These are phyloP conservation scores for Microthlaspi erraticum DNA, from an alignment of 345 rosid species.

Conservation along the genomic window DNA sequence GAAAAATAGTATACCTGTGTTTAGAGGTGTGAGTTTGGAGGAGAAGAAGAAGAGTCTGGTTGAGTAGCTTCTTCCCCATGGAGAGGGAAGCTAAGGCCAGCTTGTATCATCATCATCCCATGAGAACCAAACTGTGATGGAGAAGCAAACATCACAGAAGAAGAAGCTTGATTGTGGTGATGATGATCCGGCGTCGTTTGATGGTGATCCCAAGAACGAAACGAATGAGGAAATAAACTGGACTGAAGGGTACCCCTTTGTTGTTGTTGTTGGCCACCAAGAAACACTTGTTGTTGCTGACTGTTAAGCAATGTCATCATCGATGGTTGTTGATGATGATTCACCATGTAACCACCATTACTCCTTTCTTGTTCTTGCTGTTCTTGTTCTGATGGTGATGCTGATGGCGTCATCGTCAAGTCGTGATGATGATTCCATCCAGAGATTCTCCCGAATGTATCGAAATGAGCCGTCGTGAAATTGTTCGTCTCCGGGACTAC, in stretches of 20 bases:
- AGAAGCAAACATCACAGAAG: conserved; percentile 52
- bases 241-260: conserved; percentile 93
- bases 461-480: conserved; percentile 35
- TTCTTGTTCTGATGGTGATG: conserved; percentile 45
- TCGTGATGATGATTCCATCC: conserved; percentile 52
- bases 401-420: conserved; percentile 42
- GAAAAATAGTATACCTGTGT: conserved; percentile 27
- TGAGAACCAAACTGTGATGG: conserved; percentile 59
- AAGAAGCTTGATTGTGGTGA: conserved; percentile 48
- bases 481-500: conserved; percentile 41
- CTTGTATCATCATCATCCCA: conserved; percentile 54
- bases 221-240: conserved; percentile 57
- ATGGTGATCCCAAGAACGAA: conserved; percentile 63
- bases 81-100: conserved; percentile 56
- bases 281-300: conserved; percentile 50
- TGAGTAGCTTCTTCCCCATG: conserved; percentile 55
- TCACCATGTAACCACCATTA: conserved; percentile 49
- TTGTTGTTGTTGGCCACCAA: conserved; percentile 52
- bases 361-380: conserved; percentile 47
- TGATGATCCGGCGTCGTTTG: conserved; percentile 53
- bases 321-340: conserved; percentile 46
- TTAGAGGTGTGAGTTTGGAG: conserved; percentile 42
- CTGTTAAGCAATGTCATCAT: conserved; percentile 46
- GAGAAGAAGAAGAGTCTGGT: conserved; percentile 60
- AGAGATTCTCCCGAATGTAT: conserved; percentile 56